Evolutionary conservation across 2,329 filamentous ascomycete species (phyloP), one percentile per base, ranked within the genome.

Genomic region (Aspergillus vadensis): DNA sequence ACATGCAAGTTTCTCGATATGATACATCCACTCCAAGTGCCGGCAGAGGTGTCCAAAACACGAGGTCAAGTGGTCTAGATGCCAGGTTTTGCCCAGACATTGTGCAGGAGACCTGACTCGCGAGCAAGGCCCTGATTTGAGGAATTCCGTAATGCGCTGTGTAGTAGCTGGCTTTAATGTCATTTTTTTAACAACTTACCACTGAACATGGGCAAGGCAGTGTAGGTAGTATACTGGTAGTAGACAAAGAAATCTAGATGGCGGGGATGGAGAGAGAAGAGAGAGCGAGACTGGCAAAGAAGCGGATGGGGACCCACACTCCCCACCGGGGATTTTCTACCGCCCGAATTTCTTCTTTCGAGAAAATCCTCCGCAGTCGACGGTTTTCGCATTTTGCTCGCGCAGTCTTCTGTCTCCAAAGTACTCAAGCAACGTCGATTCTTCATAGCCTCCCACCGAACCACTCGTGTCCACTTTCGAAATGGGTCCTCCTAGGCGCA

Each of bases 401-500:
- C 12, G 4, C 32, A 14, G 14, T 36, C 12, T 15, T 36, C 32
- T 14, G 32, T 30, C n/a, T 30, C 47, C 8, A 4, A 2, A 8
- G 2, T 30, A 15, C 5, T 17, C 47, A 30, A 17, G 4, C 25
- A 27, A 21, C n/a, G 3, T 30, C 4, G 19, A 7, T 32, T 0
- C 3, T 3, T 32, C 47, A 10, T 27, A n/a, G 17, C 15, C n/a
- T 12, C 17, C 8, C n/a, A 19, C 27, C 1, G 25, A 17, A 14
- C 5, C 23, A 1, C 8, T 27, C 12, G 23, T 9, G 12, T 27
- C 8, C 41, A 38, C 30, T 5, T 38, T 49, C 19, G 58, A 17
- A 12, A 93, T 93, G 90, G 86, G 82, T 25, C 88, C 87, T 61
- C 87, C 90, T 60, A 93, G 92, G 79, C 88, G 92, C 67, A 89